A percentile compares a stretch with the other conserved stretches of the same genome.
Evolutionary conservation across 2,329 filamentous ascomycete genomes (phyloP).

Genomic region (Penicillium oxalicum): DNA sequence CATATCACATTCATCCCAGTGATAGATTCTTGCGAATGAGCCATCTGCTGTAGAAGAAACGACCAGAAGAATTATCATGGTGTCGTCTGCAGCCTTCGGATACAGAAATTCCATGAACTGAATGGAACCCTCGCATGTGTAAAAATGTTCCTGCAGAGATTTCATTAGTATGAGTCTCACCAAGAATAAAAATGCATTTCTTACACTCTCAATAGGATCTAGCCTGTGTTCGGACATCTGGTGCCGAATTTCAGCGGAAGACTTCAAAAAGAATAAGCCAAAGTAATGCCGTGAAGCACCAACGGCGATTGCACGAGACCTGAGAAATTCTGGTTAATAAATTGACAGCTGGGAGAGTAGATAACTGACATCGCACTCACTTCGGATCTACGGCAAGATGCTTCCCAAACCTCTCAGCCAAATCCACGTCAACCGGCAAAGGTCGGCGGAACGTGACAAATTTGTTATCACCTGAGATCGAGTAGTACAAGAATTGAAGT

Average conservation of each 20-base stretch:
- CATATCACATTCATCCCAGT: slow-evolving; percentile 47
- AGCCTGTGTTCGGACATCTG: slow-evolving; percentile 48
- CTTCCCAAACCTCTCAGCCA: slow-evolving; percentile 54
- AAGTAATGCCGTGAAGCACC: slow-evolving; percentile 66
- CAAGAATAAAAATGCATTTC: slow-evolving; percentile 1
- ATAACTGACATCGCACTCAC: slow-evolving; percentile 39
- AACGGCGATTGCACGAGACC: slow-evolving; percentile 57
- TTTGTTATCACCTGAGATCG: slow-evolving; percentile 41
- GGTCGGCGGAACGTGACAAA: slow-evolving; percentile 59
- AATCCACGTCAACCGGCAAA: slow-evolving; percentile 51
- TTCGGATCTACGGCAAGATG: slow-evolving; percentile 73
- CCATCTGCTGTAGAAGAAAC: slow-evolving; percentile 43
- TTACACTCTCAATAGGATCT: slow-evolving; percentile 55
- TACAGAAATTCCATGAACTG: slow-evolving; percentile 82
- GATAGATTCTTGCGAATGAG: slow-evolving; percentile 47
- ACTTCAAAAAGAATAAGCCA: slow-evolving; percentile 63
- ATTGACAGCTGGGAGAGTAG: slow-evolving; percentile 6
- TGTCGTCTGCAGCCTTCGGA: slow-evolving; percentile 59
- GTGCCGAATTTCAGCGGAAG: slow-evolving; percentile 47
- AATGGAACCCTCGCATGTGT: slow-evolving; percentile 63
- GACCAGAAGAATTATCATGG: slow-evolving; percentile 71
- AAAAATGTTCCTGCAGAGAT: slow-evolving; percentile 40
- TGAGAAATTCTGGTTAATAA: slow-evolving; percentile 8
- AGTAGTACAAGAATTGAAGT: slow-evolving; percentile 69
- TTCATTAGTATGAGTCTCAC: background rate